Conservation (phyloP, 225 moss, liverwort and hornwort genomes). For the Bryum argenteum region DNA sequence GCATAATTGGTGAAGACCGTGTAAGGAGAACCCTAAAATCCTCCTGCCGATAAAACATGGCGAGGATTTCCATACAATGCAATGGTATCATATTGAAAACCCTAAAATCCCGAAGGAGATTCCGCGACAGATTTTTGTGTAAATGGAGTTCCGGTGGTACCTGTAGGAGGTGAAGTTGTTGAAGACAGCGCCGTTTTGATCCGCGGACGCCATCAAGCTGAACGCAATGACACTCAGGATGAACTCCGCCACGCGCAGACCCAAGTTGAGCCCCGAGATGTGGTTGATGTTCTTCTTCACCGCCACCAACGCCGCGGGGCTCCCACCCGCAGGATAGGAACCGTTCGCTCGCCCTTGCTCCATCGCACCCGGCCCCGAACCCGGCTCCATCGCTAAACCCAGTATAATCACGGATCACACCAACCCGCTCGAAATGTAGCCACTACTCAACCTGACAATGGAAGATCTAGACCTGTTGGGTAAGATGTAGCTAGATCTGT, state of each 20-base stretch:
- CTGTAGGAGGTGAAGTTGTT: conserved; percentile 57
- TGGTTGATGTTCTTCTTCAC: conserved; percentile 52
- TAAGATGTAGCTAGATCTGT: too few species aligned
- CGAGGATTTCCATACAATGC: too few species aligned
- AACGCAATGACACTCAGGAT: conserved; percentile 54
- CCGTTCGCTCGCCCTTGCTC: conserved; percentile 21
- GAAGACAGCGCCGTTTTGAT: conserved; percentile 49
- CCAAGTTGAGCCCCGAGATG: conserved; percentile 49
- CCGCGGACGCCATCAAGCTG: conserved; percentile 51
- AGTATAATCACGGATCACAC: too few species aligned
- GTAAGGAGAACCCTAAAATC: background rate
- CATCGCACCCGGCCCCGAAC: background rate
- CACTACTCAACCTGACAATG: too few species aligned
- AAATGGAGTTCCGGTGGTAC: conserved; percentile 1
- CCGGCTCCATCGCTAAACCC: background rate
- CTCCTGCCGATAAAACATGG: too few species aligned
- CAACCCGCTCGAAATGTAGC: too few species aligned
- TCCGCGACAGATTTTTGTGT: too few species aligned
- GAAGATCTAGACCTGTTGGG: too few species aligned
- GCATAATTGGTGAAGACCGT: too few species aligned
- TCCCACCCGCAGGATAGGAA: conserved; percentile 22
- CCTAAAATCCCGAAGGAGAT: background rate
- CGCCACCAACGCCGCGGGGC: conserved; percentile 48
- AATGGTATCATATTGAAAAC: background rate
- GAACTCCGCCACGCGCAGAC: conserved; percentile 42